These are phyloP conservation scores for Boletus rubescentipes DNA, from an alignment of 768 basidiomycete genomes.

Conservation along the genomic window DNA sequence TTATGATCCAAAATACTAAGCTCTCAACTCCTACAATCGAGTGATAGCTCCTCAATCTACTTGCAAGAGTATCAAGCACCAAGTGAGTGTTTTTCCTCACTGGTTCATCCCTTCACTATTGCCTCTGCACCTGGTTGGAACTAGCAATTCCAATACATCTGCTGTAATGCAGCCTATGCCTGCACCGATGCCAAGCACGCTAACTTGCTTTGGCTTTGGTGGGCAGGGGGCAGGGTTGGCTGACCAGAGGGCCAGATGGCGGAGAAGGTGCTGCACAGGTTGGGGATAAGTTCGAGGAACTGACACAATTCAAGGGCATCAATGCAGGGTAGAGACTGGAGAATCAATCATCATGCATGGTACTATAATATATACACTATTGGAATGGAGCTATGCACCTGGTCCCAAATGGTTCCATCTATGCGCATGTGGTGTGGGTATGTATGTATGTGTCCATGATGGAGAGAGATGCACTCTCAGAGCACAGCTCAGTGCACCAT, in stretches of 20 bases:
- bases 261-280: constrained; percentile 71
- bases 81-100: no score
- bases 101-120: no score
- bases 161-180: constrained; percentile 92
- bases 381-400: constrained; percentile 32
- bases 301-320: constrained; percentile 90
- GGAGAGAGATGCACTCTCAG: constrained; percentile 48
- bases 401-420: constrained; percentile 60
- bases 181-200: constrained; percentile 91
- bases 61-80: no score
- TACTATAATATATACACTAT: background rate
- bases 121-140: no score
- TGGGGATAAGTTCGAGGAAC: no score
- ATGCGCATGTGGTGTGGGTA: background rate
- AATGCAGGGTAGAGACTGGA: constrained; percentile 81
- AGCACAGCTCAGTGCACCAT: constrained; percentile 95
- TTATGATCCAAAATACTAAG: no score
- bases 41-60: no score
- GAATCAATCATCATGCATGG: background rate
- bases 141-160: no score
- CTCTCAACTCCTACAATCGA: no score
- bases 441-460: background rate
- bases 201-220: constrained; percentile 41
- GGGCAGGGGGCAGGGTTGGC: background rate
- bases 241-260: constrained; percentile 54